These are phyloP conservation scores for Suillus alpinus DNA, from an alignment of 768 basidiomycete species.

Conservation along the genomic window DNA sequence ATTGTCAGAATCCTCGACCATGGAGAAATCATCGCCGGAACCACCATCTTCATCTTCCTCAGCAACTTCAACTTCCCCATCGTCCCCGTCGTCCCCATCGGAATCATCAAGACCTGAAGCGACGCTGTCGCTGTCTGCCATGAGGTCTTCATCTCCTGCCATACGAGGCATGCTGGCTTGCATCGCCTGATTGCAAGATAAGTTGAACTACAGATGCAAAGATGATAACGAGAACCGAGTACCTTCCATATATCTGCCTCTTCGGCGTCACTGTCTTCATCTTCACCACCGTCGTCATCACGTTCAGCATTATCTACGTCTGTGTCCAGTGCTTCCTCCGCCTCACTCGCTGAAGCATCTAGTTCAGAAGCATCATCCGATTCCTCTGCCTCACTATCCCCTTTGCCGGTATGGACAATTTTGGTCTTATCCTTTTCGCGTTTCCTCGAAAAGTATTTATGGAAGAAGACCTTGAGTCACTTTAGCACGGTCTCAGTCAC, in stretches of 20 bases:
- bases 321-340: conserved; percentile 29
- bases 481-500: conserved; percentile 3
- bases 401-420: conserved; percentile 37
- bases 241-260: conserved; percentile 92
- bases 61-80: conserved; percentile 29
- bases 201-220: not conserved
- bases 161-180: conserved; percentile 76
- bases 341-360: conserved; percentile 25
- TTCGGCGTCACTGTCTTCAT: conserved; percentile 30
- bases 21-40: conserved; percentile 47
- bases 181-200: conserved; percentile 62
- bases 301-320: conserved; percentile 24
- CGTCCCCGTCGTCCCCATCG: conserved; percentile 33
- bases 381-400: conserved; percentile 25
- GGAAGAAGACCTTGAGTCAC: conserved; percentile 72
- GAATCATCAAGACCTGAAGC: conserved; percentile 26
- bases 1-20: conserved; percentile 67
- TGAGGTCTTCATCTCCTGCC: conserved; percentile 44
- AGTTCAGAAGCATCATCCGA: conserved; percentile 28
- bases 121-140: conserved; percentile 37
- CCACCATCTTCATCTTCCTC: conserved; percentile 36
- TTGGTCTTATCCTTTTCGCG: conserved; percentile 51
- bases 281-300: conserved; percentile 8
- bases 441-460: conserved; percentile 82
- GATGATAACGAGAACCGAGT: not conserved